phyloP scores from a whole-genome alignment of 1,139 yeast genomes.

The Spathaspora sp. region DNA sequence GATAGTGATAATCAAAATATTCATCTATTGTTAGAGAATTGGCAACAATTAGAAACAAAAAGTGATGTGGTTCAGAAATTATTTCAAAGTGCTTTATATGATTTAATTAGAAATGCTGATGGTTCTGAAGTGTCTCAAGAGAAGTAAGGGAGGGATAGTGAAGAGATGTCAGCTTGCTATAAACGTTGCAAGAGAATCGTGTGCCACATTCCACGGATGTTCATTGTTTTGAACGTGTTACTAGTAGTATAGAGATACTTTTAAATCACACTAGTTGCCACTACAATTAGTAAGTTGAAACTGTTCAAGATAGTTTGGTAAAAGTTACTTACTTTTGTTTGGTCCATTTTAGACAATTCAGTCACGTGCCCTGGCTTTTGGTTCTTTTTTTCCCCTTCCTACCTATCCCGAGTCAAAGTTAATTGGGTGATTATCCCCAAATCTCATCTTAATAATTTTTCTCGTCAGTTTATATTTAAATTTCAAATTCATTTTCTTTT shows the following conservation, averaged over 20 bases:
- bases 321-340: too few species aligned
- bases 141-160: too few species aligned
- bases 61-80: slow-evolving; percentile 65
- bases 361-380: background rate
- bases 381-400: background rate
- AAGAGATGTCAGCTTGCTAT: too few species aligned
- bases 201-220: too few species aligned
- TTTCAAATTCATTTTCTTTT: background rate
- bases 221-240: too few species aligned
- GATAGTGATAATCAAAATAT: slow-evolving; percentile 14
- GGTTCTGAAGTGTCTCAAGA: too few species aligned
- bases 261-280: too few species aligned
- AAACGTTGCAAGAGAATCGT: too few species aligned
- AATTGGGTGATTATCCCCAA: background rate
- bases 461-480: background rate
- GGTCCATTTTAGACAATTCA: background rate
- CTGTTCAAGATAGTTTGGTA: too few species aligned
- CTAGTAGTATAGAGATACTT: too few species aligned
- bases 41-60: slow-evolving; percentile 60
- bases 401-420: too few species aligned
- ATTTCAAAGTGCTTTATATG: slow-evolving; percentile 67
- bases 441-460: background rate
- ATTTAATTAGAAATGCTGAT: slow-evolving; percentile 2
- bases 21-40: slow-evolving; percentile 42
- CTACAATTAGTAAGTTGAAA: too few species aligned